Evolutionary conservation across 2,329 filamentous ascomycete species (phyloP).

Genomic region (Microdochium nivale): DNA sequence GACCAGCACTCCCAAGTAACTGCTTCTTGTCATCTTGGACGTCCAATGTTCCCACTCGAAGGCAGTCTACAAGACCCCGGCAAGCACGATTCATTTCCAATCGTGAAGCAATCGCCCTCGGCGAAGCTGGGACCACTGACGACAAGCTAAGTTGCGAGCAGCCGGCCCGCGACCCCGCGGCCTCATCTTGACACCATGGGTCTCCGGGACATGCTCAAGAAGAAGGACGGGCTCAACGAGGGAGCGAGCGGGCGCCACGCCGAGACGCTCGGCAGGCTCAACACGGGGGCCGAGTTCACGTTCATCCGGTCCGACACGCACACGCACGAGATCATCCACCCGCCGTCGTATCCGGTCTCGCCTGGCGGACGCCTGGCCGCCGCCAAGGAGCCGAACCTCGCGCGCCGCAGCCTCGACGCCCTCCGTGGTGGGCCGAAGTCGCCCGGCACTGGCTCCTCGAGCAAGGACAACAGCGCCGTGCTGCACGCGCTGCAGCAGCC

Average conservation of each 20-base stretch:
- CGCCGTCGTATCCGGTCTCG: constrained; percentile 42
- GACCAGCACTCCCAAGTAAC: too few relatives aligned
- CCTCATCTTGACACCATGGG: constrained; percentile 30
- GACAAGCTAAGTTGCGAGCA: neutral
- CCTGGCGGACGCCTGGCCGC: constrained; percentile 11
- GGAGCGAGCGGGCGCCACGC: constrained; percentile 21
- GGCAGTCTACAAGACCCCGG: too few relatives aligned
- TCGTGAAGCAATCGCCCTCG: too few relatives aligned
- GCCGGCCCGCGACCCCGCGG: neutral
- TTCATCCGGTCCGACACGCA: constrained; percentile 80
- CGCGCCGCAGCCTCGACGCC: constrained; percentile 36
- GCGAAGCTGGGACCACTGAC: neutral
- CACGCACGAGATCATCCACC: constrained; percentile 69
- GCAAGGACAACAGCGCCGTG: constrained; percentile 14
- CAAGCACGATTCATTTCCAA: too few relatives aligned
- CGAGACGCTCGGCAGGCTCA: constrained; percentile 26
- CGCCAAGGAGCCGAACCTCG: constrained; percentile 19
- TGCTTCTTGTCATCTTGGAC: too few relatives aligned
- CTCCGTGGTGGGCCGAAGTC: constrained; percentile 32
- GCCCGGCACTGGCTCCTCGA: constrained; percentile 36
- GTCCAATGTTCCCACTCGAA: too few relatives aligned
- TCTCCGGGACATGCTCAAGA: constrained; percentile 44
- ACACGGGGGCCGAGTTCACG: constrained; percentile 57
- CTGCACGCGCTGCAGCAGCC: constrained; percentile 25
- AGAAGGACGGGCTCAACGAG: constrained; percentile 37